Base-by-base conservation (phyloP, 2,329 filamentous ascomycete species). In the Fusarium verticillioides region DNA sequence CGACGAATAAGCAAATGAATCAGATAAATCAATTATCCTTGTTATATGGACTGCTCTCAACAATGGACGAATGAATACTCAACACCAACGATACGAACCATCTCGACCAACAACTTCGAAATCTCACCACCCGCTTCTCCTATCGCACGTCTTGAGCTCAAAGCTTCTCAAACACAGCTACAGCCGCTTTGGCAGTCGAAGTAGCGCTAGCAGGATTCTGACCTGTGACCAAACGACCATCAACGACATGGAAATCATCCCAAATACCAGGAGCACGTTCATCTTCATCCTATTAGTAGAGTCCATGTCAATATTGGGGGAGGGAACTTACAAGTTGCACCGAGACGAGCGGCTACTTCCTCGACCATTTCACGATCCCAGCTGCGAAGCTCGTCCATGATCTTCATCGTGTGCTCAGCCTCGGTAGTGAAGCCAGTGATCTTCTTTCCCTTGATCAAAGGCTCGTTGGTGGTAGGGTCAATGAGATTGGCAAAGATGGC, bases 171-270 rank as follows among this genome's bases (percentile, higher is more conserved):
- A 68, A 68, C 1, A 68, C 63, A 34, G 32, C 56, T 5, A 68
- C 30, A 9, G 65, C 65, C 9, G 65, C 65, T 18, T 49, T 2
- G 7, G 65, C 63, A 43, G 65, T 68, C 0, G 65, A 68, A 6
- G 42, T n/a, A 36, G 65, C 65, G 42, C 65, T 68, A 9, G 65
- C 63, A 18, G 65, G 65, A 6, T 68, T 68, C 47, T 68, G 65
- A 2, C 65, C 65, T 9, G 65, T 68, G 10, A 68, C 56, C 37
- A 68, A 32, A 10, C 65, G 63, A 21, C 56, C 65, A 36, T 68
- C 56, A 11, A 68, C 37, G 9, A 68, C 1, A 10, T 68, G 65
- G 12, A 68, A 68, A 7, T 69, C 65, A 18, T 68, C 63, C 65
- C 65, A 68, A 0, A 68, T 39, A 5, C 63, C 65, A 28, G 65